Conservation (phyloP, 1,284 basidiomycete species). For the Ceratobasidium sp. region DNA sequence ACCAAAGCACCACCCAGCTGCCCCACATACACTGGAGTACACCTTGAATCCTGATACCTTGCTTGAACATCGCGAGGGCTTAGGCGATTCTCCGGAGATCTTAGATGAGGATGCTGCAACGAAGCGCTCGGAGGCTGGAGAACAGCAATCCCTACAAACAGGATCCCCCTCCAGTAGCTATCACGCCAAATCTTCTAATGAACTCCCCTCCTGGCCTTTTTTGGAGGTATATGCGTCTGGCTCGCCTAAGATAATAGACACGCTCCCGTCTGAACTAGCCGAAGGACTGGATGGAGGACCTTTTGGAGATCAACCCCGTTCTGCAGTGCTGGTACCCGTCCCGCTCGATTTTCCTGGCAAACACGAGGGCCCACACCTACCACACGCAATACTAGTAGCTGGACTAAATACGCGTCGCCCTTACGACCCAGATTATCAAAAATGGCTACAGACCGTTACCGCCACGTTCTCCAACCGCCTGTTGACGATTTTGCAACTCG, state of each 20-base stretch:
- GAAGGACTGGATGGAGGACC: neutral
- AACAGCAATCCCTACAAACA: too few relatives aligned
- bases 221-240: neutral
- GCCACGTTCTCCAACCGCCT: neutral
- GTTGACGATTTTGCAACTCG: neutral
- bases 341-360: neutral
- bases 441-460: neutral
- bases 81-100: too few relatives aligned
- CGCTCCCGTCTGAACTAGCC: neutral
- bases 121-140: too few relatives aligned
- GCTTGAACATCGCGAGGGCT: neutral
- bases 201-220: neutral
- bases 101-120: neutral
- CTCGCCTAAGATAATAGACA: neutral
- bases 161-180: too few relatives aligned
- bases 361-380: neutral
- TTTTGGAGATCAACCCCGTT: neutral
- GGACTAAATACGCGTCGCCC: conserved; percentile 42
- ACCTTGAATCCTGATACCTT: neutral
- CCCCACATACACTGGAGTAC: neutral
- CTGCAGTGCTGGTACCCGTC: neutral
- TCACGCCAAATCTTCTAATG: neutral
- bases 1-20: neutral
- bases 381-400: conserved; percentile 26
- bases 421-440: conserved; percentile 29